These are phyloP conservation scores for grape (Vitis vinifera) DNA, from an alignment of 164 flowering plant species.

Conservation along the genomic window ASM3070453v1 NC_081808.1:4590001-4590500, in stretches of 20 bases:
- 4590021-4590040: constrained; percentile 12
- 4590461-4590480: constrained; percentile 16
- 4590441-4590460: constrained; percentile 13
- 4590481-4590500: constrained; percentile 37
- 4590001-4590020: constrained; percentile 13
- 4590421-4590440: not conserved
- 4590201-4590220: not conserved
- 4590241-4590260: constrained; percentile 7
- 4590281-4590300: not conserved
- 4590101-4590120: not conserved
- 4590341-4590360: constrained; percentile 21
- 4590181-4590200: not conserved
- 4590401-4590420: constrained; percentile 22
- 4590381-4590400: constrained; percentile 20
- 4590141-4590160: not conserved
- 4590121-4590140: not conserved
- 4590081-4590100: not conserved
- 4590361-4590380: constrained; percentile 30
- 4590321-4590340: not conserved
- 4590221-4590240: not conserved
- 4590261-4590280: not conserved
- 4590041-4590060: constrained; percentile 15
- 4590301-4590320: not conserved
- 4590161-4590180: too few relatives aligned
- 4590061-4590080: constrained; percentile 5